A percentile compares a stretch with the other conserved stretches of the same genome.
Evolutionary conservation across 495 filamentous ascomycete genomes (phyloP).

Genomic region (Pyronema omphalodes): DNA sequence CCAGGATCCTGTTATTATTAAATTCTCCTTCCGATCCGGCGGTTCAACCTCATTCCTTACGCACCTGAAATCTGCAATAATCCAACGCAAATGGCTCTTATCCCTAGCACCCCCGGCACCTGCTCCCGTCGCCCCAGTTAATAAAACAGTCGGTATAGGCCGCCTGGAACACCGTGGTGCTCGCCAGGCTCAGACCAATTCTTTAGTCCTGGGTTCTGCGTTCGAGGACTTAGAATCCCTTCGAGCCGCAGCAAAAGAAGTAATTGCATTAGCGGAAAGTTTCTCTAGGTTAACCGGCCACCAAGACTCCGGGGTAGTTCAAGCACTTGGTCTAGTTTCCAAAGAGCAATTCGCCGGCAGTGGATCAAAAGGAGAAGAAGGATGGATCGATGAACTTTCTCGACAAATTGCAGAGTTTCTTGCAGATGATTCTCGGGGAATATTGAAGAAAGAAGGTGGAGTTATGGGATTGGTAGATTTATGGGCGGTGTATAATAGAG

Average conservation of each 20-base stretch:
- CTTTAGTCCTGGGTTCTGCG: constrained; percentile 76
- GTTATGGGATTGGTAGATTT: constrained; percentile 91
- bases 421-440: constrained; percentile 68
- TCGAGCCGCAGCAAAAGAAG: constrained; percentile 91
- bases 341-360: constrained; percentile 55
- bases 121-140: constrained; percentile 30
- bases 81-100: constrained; percentile 91
- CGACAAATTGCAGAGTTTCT: constrained; percentile 85
- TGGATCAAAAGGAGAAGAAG: neutral
- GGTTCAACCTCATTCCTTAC: constrained; percentile 85
- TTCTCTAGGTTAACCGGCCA: constrained; percentile 37
- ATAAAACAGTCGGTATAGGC: constrained; percentile 48
- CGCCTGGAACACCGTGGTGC: constrained; percentile 71
- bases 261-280: constrained; percentile 78
- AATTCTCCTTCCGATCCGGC: constrained; percentile 75
- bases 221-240: constrained; percentile 94
- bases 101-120: constrained; percentile 85
- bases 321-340: constrained; percentile 69
- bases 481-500: constrained; percentile 96
- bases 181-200: constrained; percentile 66
- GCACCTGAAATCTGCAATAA: constrained; percentile 64
- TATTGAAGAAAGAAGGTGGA: constrained; percentile 69
- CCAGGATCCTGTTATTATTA: constrained; percentile 51
- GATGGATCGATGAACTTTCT: constrained; percentile 42
- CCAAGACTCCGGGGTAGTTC: constrained; percentile 21